A percentile compares a stretch with the other conserved stretches of the same genome.
phyloP scores from a whole-genome alignment of 331 rosid species.

The Rosa hybrid region DNA sequence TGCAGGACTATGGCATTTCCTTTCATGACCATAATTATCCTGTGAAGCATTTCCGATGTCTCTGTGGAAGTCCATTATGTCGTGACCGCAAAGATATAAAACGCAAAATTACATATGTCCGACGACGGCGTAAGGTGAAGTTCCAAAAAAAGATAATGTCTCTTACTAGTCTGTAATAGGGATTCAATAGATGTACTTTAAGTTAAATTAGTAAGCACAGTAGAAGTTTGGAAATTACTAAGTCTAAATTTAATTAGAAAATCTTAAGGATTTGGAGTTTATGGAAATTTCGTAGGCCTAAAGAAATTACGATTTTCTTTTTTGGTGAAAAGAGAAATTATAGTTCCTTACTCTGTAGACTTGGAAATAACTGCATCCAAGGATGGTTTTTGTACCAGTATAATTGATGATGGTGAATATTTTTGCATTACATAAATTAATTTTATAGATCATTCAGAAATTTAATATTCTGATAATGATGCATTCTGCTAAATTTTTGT shows the following conservation, averaged over 20 bases:
- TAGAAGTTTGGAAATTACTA: background rate
- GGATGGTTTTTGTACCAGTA: background rate
- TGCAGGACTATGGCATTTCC: constrained; percentile 75
- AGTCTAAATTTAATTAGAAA: background rate
- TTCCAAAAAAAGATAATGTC: background rate
- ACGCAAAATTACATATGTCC: background rate
- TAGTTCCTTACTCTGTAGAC: background rate
- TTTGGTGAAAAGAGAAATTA: background rate
- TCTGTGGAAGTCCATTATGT: constrained; percentile 77
- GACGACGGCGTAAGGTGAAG: background rate
- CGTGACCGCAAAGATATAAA: background rate
- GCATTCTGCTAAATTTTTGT: background rate
- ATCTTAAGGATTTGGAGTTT: background rate
- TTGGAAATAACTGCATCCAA: background rate
- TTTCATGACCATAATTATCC: constrained; percentile 52
- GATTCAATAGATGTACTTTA: background rate
- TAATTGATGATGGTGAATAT: background rate
- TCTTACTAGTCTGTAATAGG: background rate
- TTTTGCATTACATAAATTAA: background rate
- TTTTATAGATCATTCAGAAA: background rate
- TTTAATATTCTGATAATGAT: background rate
- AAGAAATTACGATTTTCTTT: background rate
- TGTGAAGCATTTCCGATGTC: constrained; percentile 46
- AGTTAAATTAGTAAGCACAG: background rate
- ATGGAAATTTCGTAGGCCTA: background rate